Evolutionary conservation across 139 green algal genomes (phyloP).

Genomic region (Chlamydomonas sphaeroides): DNA sequence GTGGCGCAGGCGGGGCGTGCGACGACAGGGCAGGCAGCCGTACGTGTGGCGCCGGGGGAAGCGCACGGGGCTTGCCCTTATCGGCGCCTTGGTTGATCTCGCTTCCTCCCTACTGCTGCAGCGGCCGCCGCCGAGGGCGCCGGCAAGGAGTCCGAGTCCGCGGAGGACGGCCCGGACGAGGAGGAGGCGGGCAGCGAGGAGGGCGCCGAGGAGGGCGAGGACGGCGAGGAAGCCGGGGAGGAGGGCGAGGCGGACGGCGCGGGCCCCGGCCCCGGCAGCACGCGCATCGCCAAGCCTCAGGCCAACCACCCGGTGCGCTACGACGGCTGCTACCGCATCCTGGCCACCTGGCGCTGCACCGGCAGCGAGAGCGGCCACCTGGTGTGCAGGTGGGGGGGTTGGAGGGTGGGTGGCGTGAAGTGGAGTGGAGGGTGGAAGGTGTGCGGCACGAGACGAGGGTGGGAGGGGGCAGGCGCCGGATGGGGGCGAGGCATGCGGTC

Average conservation of each 20-base stretch:
- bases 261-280: not conserved
- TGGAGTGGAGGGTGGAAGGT: too few species aligned
- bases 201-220: not conserved
- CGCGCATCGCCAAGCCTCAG: not conserved
- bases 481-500: too few species aligned
- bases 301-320: slow-evolving; percentile 79
- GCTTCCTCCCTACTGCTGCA: too few species aligned
- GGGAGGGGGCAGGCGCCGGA: too few species aligned
- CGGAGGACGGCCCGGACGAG: not conserved
- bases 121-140: too few species aligned
- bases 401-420: too few species aligned
- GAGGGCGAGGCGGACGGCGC: not conserved
- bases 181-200: not conserved
- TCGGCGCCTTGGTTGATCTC: too few species aligned
- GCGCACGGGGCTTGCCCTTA: too few species aligned
- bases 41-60: too few species aligned
- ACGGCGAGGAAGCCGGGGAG: not conserved
- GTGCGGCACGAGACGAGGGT: too few species aligned
- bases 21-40: too few species aligned
- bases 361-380: slow-evolving; percentile 81
- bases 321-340: slow-evolving; percentile 95
- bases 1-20: too few species aligned
- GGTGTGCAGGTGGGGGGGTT: slow-evolving; percentile 68
- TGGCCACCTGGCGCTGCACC: slow-evolving; percentile 86
- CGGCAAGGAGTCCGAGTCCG: not conserved